Base-by-base conservation (phyloP, 192 early-diverging fungal species). In the Entomortierella chlamydospora region DNA sequence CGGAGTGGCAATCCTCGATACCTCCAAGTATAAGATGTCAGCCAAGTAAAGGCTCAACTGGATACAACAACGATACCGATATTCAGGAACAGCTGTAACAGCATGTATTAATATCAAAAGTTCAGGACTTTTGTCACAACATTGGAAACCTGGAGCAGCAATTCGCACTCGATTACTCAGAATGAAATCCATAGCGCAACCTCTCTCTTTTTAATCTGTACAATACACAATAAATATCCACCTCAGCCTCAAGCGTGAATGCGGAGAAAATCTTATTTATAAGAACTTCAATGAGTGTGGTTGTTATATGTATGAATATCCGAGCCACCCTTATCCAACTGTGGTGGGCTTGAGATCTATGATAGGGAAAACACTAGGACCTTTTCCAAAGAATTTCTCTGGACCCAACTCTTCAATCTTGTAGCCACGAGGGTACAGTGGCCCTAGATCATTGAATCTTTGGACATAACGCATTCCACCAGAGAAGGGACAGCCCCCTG, bases 1-100 rank as follows among this genome's bases (percentile, higher is more conserved):
- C 57, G 89, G 89, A 25, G 85, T 86, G 28, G 83, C 86, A 22
- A 83, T 90, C 30, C 59, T 90, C 9, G 88, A 90, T 53, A 85
- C 82, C 2, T 73, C 72, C 2, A 87, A 73, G 52, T 90, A 90
- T 64, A 90, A 87, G 62, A 87, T 88, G 79, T 84, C 81, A 42
- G 71, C 88, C 42, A 90, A 90, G 64, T 90, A 74, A 57, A 15
- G 1, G 25, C 5, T 2, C 15, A 17, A 52, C 4, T 0, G 11
- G 30, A 45, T 18, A 25, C 34, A 20, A 43, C 12, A 33, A 15
- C 34, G 4, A 28, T 17, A 47, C 4, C 45, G 15, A 47, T 17
- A 47, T 33, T 28, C 52, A 23, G n/a, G n/a, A 54, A 34, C 56
- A 37, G 28, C 53, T 26, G 10, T 4, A 26, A 54, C 53, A 54